These are phyloP conservation scores for Agarophyton chilense DNA, from an alignment of 23 red algal species.

Conservation along the genomic window DNA sequence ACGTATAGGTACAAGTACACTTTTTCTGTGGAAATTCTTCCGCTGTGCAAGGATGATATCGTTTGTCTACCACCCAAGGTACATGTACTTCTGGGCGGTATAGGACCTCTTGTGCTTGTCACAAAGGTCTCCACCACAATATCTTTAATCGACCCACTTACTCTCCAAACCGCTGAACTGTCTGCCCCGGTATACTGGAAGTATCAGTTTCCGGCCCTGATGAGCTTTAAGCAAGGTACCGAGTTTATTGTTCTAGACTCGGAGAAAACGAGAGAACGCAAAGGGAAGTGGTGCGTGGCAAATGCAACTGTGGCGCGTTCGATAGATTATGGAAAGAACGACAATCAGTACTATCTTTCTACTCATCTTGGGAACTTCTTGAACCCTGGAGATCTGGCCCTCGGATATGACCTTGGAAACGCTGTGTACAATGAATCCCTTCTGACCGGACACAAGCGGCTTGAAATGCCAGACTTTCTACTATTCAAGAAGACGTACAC, in stretches of 20 bases:
- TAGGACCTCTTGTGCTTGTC: constrained; percentile 91
- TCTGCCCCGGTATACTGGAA: constrained; percentile 78
- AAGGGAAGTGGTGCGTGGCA: constrained; percentile 65
- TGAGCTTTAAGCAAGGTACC: constrained; percentile 75
- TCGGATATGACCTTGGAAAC: constrained; percentile 94
- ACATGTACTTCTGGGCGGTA: constrained; percentile 74
- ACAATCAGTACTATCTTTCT: constrained; percentile 68
- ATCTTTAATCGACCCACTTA: constrained; percentile 81
- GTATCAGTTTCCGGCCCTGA: constrained; percentile 68
- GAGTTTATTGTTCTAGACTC: constrained; percentile 93
- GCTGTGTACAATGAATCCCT: constrained; percentile 91
- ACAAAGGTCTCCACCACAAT: constrained; percentile 71
- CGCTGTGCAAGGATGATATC: constrained; percentile 95
- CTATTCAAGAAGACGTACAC: constrained; percentile 92
- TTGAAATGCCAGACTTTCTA: constrained; percentile 85
- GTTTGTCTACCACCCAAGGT: constrained; percentile 87
- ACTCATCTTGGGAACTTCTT: constrained; percentile 91
- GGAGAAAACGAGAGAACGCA: constrained; percentile 67
- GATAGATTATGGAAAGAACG: constrained; percentile 87
- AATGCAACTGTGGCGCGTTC: constrained; percentile 82
- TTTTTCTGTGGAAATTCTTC: constrained; percentile 94
- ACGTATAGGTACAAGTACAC: constrained; percentile 97
- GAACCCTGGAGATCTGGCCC: constrained; percentile 80
- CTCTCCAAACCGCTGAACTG: constrained; percentile 78
- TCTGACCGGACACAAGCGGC: constrained; percentile 63